Evolutionary conservation across 1,284 basidiomycete genomes (phyloP), one percentile per base, ranked within the genome.

Genomic region (Boletus sp.): DNA sequence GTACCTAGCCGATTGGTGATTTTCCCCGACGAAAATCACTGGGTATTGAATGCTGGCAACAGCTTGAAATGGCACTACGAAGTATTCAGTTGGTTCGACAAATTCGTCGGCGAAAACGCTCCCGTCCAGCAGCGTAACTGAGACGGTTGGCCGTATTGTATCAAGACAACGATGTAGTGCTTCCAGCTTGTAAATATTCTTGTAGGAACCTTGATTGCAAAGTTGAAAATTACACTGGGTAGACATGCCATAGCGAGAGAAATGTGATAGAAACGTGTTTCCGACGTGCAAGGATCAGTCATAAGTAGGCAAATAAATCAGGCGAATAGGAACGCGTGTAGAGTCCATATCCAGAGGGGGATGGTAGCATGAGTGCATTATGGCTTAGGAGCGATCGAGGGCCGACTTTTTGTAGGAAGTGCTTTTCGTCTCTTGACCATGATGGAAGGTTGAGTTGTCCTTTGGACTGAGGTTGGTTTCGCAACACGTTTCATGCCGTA

Each of bases 11-110:
- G 94, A 42, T 75, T 96, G 41, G 78, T 96, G 9, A 82, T 94
- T 57, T 96, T 96, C 78, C 89, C 89, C 0, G 84, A 91, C 59
- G 94, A 96, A 72, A 95, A 95, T 60, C 93, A 95, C 66, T 94
- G 90, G 90, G 88, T 90, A 9, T 56, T 87, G 50, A 78, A 88
- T 48, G 83, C 84, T 53, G 82, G 82, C 44, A 90, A 90, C 58
- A 87, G 84, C 63, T 65, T 88, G 60, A 88, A 87, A 67, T 93
- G 87, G 86, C 88, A 94, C 66, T 74, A 86, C 55, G 94, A 96
- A 65, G 86, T 96, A 5, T 84, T 95, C 70, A 74, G 78, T 49
- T 95, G 91, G 91, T 82, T 94, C 52, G 78, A 90, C 54, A 72
- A 85, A 64, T 91, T 78, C 61, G 75, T 87, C 16, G 85, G 82